These are phyloP conservation scores for Tricholoma bakamatsutake DNA, from an alignment of 768 basidiomycete species.

Conservation along the genomic window DNA sequence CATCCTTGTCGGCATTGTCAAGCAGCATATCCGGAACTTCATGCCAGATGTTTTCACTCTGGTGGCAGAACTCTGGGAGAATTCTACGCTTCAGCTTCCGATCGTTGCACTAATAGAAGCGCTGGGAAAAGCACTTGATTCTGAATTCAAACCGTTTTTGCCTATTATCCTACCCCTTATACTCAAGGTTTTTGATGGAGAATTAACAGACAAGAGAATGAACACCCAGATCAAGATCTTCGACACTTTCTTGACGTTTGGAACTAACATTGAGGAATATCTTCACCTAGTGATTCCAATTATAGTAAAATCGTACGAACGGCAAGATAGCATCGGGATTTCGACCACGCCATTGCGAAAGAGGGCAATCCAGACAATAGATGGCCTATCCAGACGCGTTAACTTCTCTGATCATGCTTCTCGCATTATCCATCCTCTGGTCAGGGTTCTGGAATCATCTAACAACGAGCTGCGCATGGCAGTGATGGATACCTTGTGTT, in stretches of 20 bases:
- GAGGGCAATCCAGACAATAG: constrained; percentile 87
- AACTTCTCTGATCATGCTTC: constrained; percentile 98
- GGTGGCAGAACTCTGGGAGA: constrained; percentile 90
- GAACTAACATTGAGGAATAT: constrained; percentile 95
- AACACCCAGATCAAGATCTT: constrained; percentile 85
- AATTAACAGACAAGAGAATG: constrained; percentile 72
- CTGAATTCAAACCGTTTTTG: constrained; percentile 95
- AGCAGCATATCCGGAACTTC: constrained; percentile 93
- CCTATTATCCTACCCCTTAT: constrained; percentile 86
- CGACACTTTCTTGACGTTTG: constrained; percentile 92
- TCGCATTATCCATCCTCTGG: constrained; percentile 92
- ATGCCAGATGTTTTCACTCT: constrained; percentile 80
- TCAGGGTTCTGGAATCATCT: constrained; percentile 71
- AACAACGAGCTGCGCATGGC: constrained; percentile 78
- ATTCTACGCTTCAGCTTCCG: constrained; percentile 75
- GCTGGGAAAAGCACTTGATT: constrained; percentile 87
- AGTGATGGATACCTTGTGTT: constrained; percentile 91
- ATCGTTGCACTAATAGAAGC: constrained; percentile 92
- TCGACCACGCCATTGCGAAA: constrained; percentile 70
- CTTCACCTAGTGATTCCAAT: constrained; percentile 94
- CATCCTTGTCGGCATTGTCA: constrained; percentile 92
- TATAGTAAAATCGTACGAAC: constrained; percentile 87
- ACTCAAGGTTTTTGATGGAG: constrained; percentile 88
- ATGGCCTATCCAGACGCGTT: constrained; percentile 83
- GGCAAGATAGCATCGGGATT: constrained; percentile 52